A percentile compares a stretch with the other conserved stretches of the same genome.
These are phyloP conservation scores for Piper betle DNA, from an alignment of 164 flowering plant genomes.

Conservation along the genomic window DNA sequence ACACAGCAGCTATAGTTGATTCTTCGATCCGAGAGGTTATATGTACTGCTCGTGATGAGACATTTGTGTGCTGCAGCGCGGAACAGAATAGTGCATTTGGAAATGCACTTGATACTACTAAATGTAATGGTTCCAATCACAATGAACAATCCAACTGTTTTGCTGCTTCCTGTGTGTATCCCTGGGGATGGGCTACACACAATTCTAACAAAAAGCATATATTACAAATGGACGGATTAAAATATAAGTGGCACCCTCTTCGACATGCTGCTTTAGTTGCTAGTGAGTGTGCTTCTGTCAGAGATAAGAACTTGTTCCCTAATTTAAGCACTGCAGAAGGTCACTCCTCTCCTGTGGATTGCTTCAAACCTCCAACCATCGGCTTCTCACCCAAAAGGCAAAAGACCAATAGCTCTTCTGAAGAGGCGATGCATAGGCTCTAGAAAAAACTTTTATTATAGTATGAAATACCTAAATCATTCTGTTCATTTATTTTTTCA, in stretches of 20 bases:
- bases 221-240: background rate
- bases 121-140: constrained; percentile 7
- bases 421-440: background rate
- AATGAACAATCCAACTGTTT: constrained; percentile 10
- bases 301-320: constrained; percentile 60
- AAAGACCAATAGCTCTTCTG: constrained; percentile 16
- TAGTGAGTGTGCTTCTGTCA: constrained; percentile 71
- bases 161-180: constrained; percentile 56
- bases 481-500: too few relatives aligned
- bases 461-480: background rate
- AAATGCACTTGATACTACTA: constrained; percentile 11
- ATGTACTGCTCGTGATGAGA: constrained; percentile 55
- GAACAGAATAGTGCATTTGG: constrained; percentile 6
- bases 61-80: constrained; percentile 14
- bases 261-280: constrained; percentile 83
- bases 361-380: constrained; percentile 8
- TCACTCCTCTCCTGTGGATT: constrained; percentile 19
- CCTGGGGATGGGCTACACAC: constrained; percentile 52
- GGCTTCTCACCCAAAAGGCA: constrained; percentile 46
- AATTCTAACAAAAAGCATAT: constrained; percentile 2
- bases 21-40: constrained; percentile 56
- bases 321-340: constrained; percentile 11
- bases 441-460: too few relatives aligned
- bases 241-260: constrained; percentile 65
- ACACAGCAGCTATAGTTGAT: constrained; percentile 86